phyloP scores from a whole-genome alignment of 2,329 filamentous ascomycete genomes.

The Tolypocladium sp. region DNA sequence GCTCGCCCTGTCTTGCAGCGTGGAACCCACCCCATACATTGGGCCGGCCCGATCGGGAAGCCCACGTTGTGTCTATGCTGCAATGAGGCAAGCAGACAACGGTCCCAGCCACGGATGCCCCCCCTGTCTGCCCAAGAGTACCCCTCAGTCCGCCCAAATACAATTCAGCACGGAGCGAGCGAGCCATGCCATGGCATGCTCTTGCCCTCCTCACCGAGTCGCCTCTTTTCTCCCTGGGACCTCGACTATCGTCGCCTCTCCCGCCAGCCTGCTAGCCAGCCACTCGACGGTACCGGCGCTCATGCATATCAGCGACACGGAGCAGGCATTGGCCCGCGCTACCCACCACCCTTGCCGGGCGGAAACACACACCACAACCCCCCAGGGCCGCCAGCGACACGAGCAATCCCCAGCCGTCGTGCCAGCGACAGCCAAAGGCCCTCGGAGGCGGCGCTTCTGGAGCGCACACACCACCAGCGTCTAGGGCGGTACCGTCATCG shows the following conservation, averaged over 20 bases:
- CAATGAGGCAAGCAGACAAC: background rate
- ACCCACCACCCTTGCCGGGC: slow-evolving; percentile 11
- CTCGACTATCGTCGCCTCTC: slow-evolving; percentile 20
- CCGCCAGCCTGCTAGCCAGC: slow-evolving; percentile 5
- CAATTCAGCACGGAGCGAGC: slow-evolving; percentile 27
- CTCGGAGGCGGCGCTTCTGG: background rate
- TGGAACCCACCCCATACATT: background rate
- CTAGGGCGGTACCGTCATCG: background rate
- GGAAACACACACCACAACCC: slow-evolving; percentile 1
- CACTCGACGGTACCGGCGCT: slow-evolving; percentile 7
- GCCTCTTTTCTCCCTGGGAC: slow-evolving; percentile 26
- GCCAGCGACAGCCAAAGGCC: background rate
- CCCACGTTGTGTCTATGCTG: slow-evolving; percentile 7
- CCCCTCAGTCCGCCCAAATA: slow-evolving; percentile 33
- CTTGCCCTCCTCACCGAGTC: slow-evolving; percentile 29
- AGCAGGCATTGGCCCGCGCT: slow-evolving; percentile 11
- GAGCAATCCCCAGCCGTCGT: background rate
- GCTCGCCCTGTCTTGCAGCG: background rate
- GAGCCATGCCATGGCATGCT: slow-evolving; percentile 11
- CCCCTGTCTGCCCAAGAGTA: slow-evolving; percentile 11
- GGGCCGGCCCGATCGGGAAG: slow-evolving; percentile 9
- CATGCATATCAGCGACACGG: slow-evolving; percentile 13
- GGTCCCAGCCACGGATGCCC: background rate
- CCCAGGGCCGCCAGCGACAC: slow-evolving; percentile 1
- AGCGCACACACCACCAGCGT: background rate